These are phyloP conservation scores for Stachybotrys elegans DNA, from an alignment of 2,329 filamentous ascomycete genomes.

Conservation along the genomic window DNA sequence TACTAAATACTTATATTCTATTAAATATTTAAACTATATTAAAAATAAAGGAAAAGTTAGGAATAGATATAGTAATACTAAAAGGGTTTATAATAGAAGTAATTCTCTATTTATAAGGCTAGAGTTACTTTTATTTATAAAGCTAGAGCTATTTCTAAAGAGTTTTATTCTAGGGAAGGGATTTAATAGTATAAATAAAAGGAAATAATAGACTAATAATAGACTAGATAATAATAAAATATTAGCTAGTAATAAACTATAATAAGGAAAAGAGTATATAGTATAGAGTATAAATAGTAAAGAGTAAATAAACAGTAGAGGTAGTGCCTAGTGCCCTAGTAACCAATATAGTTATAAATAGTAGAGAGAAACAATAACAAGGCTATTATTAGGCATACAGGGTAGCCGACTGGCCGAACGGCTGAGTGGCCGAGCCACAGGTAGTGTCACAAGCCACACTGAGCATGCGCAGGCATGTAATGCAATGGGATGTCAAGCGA, in stretches of 20 bases:
- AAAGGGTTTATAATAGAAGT: neutral
- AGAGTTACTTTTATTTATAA: neutral
- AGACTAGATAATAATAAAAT: neutral
- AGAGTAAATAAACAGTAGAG: no score
- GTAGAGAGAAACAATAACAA: no score
- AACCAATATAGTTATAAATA: no score
- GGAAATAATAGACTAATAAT: neutral
- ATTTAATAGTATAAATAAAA: constrained; percentile 3
- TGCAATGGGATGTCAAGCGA: no score
- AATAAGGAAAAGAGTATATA: neutral
- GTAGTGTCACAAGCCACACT: no score
- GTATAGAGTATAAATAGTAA: neutral
- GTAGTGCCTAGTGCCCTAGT: no score
- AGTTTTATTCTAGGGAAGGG: neutral
- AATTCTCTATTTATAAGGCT: constrained; percentile 1
- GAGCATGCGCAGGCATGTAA: no score
- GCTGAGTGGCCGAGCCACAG: no score
- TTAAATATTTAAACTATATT: constrained; percentile 2
- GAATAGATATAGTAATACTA: neutral
- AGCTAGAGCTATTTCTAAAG: neutral
- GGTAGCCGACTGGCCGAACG: no score
- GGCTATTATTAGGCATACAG: no score
- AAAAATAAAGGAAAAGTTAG: neutral
- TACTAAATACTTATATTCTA: constrained; percentile 2
- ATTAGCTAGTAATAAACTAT: neutral